Base-by-base conservation (phyloP, 331 rosid genomes). In the Quercus tomentella region DNA sequence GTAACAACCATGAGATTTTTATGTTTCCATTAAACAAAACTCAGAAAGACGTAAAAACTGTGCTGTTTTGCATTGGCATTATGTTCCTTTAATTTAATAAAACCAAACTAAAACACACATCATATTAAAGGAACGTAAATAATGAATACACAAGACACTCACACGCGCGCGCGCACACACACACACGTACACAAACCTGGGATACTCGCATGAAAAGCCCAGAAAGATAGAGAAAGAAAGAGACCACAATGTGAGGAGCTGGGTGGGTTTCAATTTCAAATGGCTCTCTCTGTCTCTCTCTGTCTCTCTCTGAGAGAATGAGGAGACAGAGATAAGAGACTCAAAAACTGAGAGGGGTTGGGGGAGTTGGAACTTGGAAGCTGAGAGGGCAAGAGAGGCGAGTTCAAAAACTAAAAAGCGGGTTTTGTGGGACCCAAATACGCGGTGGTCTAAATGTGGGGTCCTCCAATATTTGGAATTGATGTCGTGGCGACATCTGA, bases 391-490 rank as follows among this genome's bases (percentile, higher is more conserved):
- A 35, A 41, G 12, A 41, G 14, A 41, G 49, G 49, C 4, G 49
- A 41, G 49, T 41, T 49, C 18, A 49, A 49, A 49, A 49, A 49
- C 16, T 49, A 49, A 14, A 49, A 49, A 49, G 15, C 75, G 81
- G 2, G 51, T 65, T 71, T 57, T 43, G 80, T 63, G 82, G 82
- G 82, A 4, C 61, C 79, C 54, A 22, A 63, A 65, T 12, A 49
- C 16, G 22, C 4, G 68, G 65, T 43, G 58, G 60, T 70, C 55
- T 30, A 30, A 21, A 23, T 62, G 12, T 70, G 63, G 57, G 23
- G 23, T 61, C 82, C 86, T 15, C 20, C 1, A 4, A 77, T 20
- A 3, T 68, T 63, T 63, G 76, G 54, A 3, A 28, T 18, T 21
- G 63, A 37, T 57, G 68, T 69, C 72, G 70, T 82, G 84, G 63